Conservation (phyloP, 345 rosid species). For the Lumnitzera racemosa region DNA sequence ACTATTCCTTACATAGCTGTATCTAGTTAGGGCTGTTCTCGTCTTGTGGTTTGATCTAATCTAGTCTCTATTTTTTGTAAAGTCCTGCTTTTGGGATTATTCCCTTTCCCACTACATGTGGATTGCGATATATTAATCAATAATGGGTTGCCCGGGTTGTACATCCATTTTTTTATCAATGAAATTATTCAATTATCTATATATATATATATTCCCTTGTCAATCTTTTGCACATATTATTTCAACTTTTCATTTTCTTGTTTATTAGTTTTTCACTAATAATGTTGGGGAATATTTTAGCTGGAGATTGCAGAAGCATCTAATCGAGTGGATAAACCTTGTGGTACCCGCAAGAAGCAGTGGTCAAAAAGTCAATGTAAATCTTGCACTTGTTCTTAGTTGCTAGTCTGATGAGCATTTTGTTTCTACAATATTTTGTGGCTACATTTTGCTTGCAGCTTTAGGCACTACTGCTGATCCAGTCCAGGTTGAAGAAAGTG, state of each 20-base stretch:
- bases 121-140: too few relatives aligned
- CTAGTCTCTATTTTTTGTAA: not conserved
- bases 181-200: too few relatives aligned
- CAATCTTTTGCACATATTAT: too few relatives aligned
- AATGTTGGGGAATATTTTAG: not conserved
- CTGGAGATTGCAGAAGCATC: conserved; percentile 12
- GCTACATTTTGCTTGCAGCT: conserved; percentile 19
- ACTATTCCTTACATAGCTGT: too few relatives aligned
- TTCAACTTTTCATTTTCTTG: not conserved
- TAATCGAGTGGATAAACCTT: conserved; percentile 14
- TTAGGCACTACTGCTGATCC: conserved; percentile 14
- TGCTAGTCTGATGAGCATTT: not conserved
- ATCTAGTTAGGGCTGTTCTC: too few relatives aligned
- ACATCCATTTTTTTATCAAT: too few relatives aligned
- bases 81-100: too few relatives aligned
- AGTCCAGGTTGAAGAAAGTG: conserved; percentile 18
- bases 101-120: too few relatives aligned
- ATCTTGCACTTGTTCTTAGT: not conserved
- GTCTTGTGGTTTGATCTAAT: too few relatives aligned
- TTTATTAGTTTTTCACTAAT: conserved; percentile 6
- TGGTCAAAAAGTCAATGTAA: conserved; percentile 33
- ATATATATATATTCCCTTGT: not conserved
- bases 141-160: too few relatives aligned
- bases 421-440: not conserved
- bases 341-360: conserved; percentile 25